These are phyloP conservation scores for Guadua angustifolia DNA, from an alignment of 176 grass and related monocot species.

Conservation along the genomic window DNA sequence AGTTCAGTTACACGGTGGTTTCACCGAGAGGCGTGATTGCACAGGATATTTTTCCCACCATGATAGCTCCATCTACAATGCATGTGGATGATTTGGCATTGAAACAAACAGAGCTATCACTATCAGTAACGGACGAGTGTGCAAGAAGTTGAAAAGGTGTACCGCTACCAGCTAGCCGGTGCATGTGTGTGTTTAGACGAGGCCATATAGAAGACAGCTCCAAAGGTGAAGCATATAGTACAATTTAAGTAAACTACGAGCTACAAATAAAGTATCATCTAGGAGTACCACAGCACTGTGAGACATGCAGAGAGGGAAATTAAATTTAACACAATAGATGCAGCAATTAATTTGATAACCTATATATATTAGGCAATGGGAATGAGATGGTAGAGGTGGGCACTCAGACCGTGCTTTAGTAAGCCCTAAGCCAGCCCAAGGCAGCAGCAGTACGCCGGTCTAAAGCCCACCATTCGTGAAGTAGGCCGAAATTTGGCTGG, in stretches of 20 bases:
- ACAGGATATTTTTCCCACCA: no score
- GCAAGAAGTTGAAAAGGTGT: not conserved
- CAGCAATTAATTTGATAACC: no score
- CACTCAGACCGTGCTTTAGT: no score
- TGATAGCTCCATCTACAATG: conserved; percentile 6
- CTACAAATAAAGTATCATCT: not conserved
- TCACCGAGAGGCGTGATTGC: no score
- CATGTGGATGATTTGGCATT: conserved; percentile 2
- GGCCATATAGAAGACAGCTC: not conserved
- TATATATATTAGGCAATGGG: no score
- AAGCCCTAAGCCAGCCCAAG: no score
- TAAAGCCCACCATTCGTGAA: no score
- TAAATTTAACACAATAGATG: no score
- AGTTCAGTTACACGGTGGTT: no score
- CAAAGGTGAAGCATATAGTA: not conserved
- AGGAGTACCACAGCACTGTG: not conserved
- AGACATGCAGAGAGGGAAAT: not conserved
- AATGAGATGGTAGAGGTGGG: no score
- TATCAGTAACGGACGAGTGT: not conserved
- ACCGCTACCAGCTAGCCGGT: not conserved
- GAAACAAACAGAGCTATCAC: conserved; percentile 28
- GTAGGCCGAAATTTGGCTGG: no score
- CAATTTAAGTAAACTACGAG: not conserved
- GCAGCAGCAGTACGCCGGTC: no score
- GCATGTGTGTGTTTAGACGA: not conserved